phyloP scores from a whole-genome alignment of 495 filamentous ascomycete genomes.

The Usnea hakonensis region DNA sequence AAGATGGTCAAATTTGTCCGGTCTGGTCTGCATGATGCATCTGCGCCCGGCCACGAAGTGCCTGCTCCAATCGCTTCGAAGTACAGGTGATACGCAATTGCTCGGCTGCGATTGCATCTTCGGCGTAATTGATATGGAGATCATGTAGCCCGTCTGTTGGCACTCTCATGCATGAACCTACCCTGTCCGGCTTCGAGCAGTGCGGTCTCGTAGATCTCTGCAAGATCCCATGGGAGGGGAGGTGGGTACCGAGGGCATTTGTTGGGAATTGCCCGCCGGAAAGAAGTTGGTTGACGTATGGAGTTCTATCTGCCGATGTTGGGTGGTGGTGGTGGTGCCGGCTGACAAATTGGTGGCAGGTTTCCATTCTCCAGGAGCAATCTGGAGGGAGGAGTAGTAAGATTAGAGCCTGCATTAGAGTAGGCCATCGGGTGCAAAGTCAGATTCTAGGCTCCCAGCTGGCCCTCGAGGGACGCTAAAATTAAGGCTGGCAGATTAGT shows the following conservation, averaged over 20 bases:
- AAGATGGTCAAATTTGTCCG: conserved; percentile 36
- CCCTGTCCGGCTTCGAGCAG: conserved; percentile 20
- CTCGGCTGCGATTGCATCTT: background rate
- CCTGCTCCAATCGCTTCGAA: conserved; percentile 21
- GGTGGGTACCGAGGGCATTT: background rate
- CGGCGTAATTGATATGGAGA: conserved; percentile 13
- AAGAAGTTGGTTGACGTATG: conserved; percentile 8
- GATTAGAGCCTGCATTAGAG: too few relatives aligned
- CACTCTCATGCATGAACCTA: conserved; percentile 20
- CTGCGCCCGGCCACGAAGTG: conserved; percentile 25
- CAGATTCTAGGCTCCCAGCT: too few relatives aligned
- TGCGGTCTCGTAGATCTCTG: conserved; percentile 21
- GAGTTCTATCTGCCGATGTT: background rate
- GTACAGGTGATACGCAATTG: conserved; percentile 29
- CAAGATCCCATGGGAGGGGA: conserved; percentile 4
- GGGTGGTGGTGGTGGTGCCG: too few relatives aligned
- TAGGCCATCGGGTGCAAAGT: too few relatives aligned
- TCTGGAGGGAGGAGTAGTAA: too few relatives aligned
- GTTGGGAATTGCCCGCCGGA: conserved; percentile 12
- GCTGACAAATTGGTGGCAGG: background rate
- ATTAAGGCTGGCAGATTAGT: too few relatives aligned
- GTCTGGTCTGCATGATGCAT: conserved; percentile 27
- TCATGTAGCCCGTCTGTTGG: conserved; percentile 18
- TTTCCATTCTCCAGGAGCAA: background rate
- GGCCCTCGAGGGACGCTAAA: too few relatives aligned